phyloP scores from a whole-genome alignment of 176 grass and related monocot species.

The Oryza rufipogon region DNA sequence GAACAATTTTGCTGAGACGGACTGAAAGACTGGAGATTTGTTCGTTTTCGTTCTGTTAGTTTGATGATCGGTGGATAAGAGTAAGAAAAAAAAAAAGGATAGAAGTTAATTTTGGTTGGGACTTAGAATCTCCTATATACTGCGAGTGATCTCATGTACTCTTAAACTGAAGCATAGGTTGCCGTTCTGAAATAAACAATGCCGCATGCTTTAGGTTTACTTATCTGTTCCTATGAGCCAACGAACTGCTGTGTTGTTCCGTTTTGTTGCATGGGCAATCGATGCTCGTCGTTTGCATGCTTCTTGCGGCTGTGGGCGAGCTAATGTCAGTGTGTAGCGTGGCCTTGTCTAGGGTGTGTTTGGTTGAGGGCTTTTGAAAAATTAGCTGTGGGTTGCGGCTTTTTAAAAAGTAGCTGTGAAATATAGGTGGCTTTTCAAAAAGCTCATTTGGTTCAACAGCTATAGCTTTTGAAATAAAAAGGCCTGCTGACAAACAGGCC shows the following conservation, averaged over 20 bases:
- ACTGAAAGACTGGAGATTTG: not conserved
- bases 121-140: constrained; percentile 42
- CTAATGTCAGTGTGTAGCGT: too few relatives aligned
- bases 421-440: too few relatives aligned
- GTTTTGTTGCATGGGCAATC: not conserved
- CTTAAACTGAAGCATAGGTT: constrained; percentile 42
- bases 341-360: too few relatives aligned
- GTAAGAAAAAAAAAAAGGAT: not conserved
- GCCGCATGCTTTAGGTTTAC: constrained; percentile 10
- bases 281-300: not conserved
- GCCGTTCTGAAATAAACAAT: constrained; percentile 42
- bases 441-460: too few relatives aligned
- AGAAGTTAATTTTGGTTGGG: constrained; percentile 35
- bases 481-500: too few relatives aligned
- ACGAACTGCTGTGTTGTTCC: not conserved
- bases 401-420: too few relatives aligned
- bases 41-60: constrained; percentile 39
- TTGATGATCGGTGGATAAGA: constrained; percentile 30
- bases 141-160: constrained; percentile 43
- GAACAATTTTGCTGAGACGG: constrained; percentile 55
- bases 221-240: not conserved
- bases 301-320: not conserved
- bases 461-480: too few relatives aligned
- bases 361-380: too few relatives aligned
- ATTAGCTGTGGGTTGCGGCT: too few relatives aligned